Percentiles rank a stretch among this genome's conserved stretches.
phyloP scores from a whole-genome alignment of 2,329 filamentous ascomycete species.

The Fusarium palustre region DNA sequence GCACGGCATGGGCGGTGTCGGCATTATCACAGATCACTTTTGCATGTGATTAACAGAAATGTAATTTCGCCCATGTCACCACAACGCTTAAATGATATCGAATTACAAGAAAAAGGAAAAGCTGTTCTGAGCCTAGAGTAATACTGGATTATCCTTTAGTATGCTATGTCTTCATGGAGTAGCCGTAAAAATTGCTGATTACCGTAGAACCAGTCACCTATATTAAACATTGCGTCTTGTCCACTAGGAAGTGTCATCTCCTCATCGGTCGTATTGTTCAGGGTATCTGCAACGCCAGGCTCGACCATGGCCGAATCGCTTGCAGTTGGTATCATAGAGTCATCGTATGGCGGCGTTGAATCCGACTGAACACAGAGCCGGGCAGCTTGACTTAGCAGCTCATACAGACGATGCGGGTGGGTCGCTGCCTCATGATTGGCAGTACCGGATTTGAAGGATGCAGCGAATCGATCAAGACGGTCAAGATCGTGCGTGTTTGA shows the following conservation, averaged over 20 bases:
- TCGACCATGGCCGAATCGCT: neutral
- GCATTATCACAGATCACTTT: neutral
- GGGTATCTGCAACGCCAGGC: neutral
- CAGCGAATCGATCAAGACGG: slow-evolving; percentile 49
- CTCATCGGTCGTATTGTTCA: neutral
- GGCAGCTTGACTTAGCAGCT: slow-evolving; percentile 51
- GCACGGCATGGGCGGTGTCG: neutral
- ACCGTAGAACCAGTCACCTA: slow-evolving; percentile 29
- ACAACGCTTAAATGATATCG: neutral
- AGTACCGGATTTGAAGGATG: slow-evolving; percentile 45
- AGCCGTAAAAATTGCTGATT: slow-evolving; percentile 37
- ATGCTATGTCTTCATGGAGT: slow-evolving; percentile 27
- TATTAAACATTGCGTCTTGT: neutral
- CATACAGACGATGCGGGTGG: slow-evolving; percentile 51
- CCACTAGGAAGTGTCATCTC: neutral
- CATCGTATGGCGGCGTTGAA: neutral
- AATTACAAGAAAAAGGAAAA: neutral
- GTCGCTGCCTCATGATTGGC: slow-evolving; percentile 36
- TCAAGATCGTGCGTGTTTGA: slow-evolving; percentile 14
- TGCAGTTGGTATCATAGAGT: neutral
- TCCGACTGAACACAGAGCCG: slow-evolving; percentile 43
- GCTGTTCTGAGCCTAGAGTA: neutral
- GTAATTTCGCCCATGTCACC: neutral
- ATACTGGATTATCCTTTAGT: neutral
- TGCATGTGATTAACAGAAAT: slow-evolving; percentile 20